Evolutionary conservation across 2,329 filamentous ascomycete genomes (phyloP), one percentile per base, ranked within the genome.

Genomic region (Aspergillus fumigatiaffinis): DNA sequence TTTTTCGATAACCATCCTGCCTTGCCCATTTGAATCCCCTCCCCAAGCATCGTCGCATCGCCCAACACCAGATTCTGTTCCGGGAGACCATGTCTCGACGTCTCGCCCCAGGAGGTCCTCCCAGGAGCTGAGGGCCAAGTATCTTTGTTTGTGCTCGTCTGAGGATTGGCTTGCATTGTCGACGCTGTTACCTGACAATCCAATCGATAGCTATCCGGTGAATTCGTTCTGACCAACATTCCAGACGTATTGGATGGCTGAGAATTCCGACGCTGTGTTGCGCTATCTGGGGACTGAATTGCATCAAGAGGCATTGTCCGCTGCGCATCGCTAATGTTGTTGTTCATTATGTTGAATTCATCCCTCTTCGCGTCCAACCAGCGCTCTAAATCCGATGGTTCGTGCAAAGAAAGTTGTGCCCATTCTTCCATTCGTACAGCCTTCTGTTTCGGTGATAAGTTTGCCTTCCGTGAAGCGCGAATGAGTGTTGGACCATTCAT

Each of bases 361-460:
- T 46, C 20, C 2, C 32, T 48, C 52, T 51, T 54, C 3, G 25
- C 28, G 25, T 21, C 42, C 52, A 52, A 51, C 56, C 56, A 57
- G 7, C 52, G 52, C 32, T 57, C 52, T 42, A 50, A 49, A 20
- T 55, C 56, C 17, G 48, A 28, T 7, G 21, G n/a, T 2, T 23
- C 41, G 8, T n/a, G 25, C 26, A 57, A 48, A 23, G 56, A 49
- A 9, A 54, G 32, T 25, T 38, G 48, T 1, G 35, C n/a, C 56
- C 56, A 57, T 49, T 57, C 56, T 1, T 48, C 52, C 52, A 55
- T 55, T 10, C 20, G 29, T 50, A 2, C 52, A 42, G 44, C 41
- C 48, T 25, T 50, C 20, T 23, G 41, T 17, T 20, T n/a, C 23
- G 38, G 17, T 20, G 17, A 17, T 26, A 28, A 4, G 17, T 26